Evolutionary conservation across 257 asterid species (phyloP), one percentile per base, ranked within the genome.

Genomic region (Eucommia ulmoides): DNA sequence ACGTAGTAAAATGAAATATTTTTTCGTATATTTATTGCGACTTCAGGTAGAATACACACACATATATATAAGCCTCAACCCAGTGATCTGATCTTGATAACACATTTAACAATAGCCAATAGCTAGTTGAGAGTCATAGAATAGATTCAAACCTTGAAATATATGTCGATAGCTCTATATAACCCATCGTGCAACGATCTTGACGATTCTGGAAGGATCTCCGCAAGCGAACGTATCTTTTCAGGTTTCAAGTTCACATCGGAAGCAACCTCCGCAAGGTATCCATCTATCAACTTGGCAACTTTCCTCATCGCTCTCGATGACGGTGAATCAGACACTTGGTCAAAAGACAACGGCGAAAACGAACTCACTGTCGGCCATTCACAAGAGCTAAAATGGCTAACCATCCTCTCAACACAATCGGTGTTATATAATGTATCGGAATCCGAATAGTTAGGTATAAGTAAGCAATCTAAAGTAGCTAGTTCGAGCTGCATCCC

Each of bases 141-240:
- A 51, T 8, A 3, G 19, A 33, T 18, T 60, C 69, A 49, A 65
- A 86, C 99, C 97, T 91, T 75, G 22, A 92, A 65, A 74, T 75
- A 87, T 70, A 87, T 74, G 63, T 92, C 97, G 33, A 92, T 25
- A 26, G 95, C 95, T 58, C 97, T 72, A 63, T 92, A 92, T 44
- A 92, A 62, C 65, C 99, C 99, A 69, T 92, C 99, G 50, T 92
- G 88, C 78, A 92, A 79, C 41, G 88, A 64, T 71, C 99, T 77
- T 6, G 93, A 79, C 58, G 88, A 75, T 54, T 81, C 93, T 12
- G 99, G 97, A 65, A 91, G 69, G 24, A 81, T 81, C 71, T 77
- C 91, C 7, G 91, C 97, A 70, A 91, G 67, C 1, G 68, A 56
- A 33, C 75, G 95, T 5, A 87, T 33, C 55, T 83, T 81, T 54